Percentiles rank a stretch among this genome's conserved stretches.
phyloP scores from a whole-genome alignment of 2,329 filamentous ascomycete species.

The Ophiostoma sp. region DNA sequence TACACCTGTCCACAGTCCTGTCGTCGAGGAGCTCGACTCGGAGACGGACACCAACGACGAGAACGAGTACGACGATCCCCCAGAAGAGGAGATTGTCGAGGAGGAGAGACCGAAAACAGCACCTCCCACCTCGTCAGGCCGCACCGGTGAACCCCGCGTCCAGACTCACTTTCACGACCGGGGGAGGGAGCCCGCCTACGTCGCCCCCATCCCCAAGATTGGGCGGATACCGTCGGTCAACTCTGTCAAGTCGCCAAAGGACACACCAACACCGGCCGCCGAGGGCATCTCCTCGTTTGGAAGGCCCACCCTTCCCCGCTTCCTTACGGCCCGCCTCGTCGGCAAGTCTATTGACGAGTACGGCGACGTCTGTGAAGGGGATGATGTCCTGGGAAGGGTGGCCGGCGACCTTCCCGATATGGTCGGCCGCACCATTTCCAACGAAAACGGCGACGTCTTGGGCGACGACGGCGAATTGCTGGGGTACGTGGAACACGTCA shows the following conservation, averaged over 20 bases:
- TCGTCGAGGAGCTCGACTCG: neutral
- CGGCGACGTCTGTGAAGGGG: slow-evolving; percentile 53
- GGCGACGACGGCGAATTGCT: slow-evolving; percentile 46
- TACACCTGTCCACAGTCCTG: neutral
- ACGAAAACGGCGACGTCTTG: slow-evolving; percentile 46
- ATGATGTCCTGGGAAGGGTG: slow-evolving; percentile 54
- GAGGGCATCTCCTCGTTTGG: slow-evolving; percentile 32
- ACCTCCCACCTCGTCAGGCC: neutral
- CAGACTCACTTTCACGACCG: slow-evolving; percentile 13
- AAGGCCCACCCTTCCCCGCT: slow-evolving; percentile 35
- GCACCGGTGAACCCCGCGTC: neutral
- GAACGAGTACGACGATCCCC: slow-evolving; percentile 13
- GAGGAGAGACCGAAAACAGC: neutral
- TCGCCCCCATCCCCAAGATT: slow-evolving; percentile 45
- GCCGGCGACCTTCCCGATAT: slow-evolving; percentile 57
- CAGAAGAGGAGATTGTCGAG: slow-evolving; percentile 21
- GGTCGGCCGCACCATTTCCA: slow-evolving; percentile 50
- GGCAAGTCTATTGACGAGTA: slow-evolving; percentile 55
- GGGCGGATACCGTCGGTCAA: slow-evolving; percentile 38
- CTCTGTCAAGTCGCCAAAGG: slow-evolving; percentile 31
- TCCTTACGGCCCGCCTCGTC: slow-evolving; percentile 41
- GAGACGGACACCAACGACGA: neutral
- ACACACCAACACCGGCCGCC: neutral
- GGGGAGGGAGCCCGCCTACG: slow-evolving; percentile 37
- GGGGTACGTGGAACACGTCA: slow-evolving; percentile 47